Conservation (phyloP, 2,329 filamentous ascomycete species). For the Albifimbria verrucaria region DNA sequence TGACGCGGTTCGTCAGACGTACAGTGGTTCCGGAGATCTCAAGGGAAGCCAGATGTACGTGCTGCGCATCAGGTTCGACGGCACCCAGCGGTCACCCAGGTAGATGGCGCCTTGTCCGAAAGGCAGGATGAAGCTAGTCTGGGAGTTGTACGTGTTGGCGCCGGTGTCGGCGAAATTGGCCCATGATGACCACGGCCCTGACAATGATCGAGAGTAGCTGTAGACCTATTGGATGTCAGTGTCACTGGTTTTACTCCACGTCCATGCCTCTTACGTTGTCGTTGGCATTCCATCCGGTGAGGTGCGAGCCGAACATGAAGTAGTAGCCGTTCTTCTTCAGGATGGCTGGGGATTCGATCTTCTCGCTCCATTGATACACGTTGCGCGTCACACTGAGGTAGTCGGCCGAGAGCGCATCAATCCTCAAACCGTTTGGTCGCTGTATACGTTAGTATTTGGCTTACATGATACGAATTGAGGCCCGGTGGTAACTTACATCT, state of each 20-base stretch:
- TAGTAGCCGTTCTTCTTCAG: slow-evolving; percentile 58
- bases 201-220: slow-evolving; percentile 52
- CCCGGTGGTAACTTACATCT: slow-evolving; percentile 49
- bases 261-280: slow-evolving; percentile 47
- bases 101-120: slow-evolving; percentile 47
- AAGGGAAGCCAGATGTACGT: slow-evolving; percentile 66
- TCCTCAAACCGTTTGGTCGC: slow-evolving; percentile 56
- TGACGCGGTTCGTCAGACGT: slow-evolving; percentile 47
- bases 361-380: slow-evolving; percentile 49
- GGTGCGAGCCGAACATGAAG: slow-evolving; percentile 61
- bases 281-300: slow-evolving; percentile 58
- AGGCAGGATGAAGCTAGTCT: slow-evolving; percentile 58
- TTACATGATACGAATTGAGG: fast-evolving
- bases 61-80: slow-evolving; percentile 53
- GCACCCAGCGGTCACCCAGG: slow-evolving; percentile 65
- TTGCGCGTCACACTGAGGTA: slow-evolving; percentile 49
- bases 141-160: slow-evolving; percentile 54
- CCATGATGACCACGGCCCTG: slow-evolving; percentile 61
- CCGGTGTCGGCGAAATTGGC: slow-evolving; percentile 54
- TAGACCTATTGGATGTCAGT: slow-evolving; percentile 35
- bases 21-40: slow-evolving; percentile 49
- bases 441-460: slow-evolving; percentile 15
- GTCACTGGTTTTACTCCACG: not conserved
- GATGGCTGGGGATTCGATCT: slow-evolving; percentile 61
- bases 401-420: slow-evolving; percentile 53